Conservation (phyloP, 108 stramenopile species). For the Schizochytrium sp. region DNA sequence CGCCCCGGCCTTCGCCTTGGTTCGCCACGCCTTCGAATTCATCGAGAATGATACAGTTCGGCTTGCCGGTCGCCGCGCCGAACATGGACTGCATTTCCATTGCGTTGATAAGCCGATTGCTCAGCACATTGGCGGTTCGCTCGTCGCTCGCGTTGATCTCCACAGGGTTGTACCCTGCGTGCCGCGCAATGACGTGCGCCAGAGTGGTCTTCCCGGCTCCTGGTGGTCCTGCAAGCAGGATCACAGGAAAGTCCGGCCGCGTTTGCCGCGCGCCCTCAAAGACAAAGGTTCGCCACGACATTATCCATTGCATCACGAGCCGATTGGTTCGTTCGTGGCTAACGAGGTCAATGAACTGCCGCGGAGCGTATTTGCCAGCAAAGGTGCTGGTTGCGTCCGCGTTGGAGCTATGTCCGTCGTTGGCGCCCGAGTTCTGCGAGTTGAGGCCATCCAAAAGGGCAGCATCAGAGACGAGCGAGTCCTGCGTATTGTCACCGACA, state of each 20-base stretch:
- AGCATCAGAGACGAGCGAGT: background rate
- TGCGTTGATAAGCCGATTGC: background rate
- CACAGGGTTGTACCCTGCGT: constrained; percentile 79
- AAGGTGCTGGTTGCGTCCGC: background rate
- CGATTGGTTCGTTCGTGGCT: constrained; percentile 86
- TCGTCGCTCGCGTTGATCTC: constrained; percentile 97
- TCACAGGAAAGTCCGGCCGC: constrained; percentile 56
- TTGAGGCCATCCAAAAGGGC: background rate
- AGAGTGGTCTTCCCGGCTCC: constrained; percentile 94
- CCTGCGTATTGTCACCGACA: background rate
- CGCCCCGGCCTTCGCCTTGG: constrained; percentile 58
- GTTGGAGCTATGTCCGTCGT: background rate
- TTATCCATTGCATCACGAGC: constrained; percentile 72
- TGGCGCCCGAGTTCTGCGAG: background rate
- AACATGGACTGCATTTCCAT: constrained; percentile 18
- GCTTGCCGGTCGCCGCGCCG: constrained; percentile 28
- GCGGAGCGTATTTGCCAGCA: constrained; percentile 64
- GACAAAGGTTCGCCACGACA: constrained; percentile 87
- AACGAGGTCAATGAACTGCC: constrained; percentile 70
- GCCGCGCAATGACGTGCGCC: constrained; percentile 79
- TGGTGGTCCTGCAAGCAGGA: constrained; percentile 80
- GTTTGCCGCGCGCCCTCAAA: constrained; percentile 62
- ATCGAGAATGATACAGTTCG: constrained; percentile 85
- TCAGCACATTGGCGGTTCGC: constrained; percentile 68
- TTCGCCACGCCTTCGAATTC: constrained; percentile 80